A percentile compares a stretch with the other conserved stretches of the same genome.
These are phyloP conservation scores for Syzygium syzygioides DNA, from an alignment of 441 rosid species.

Conservation along the genomic window DNA sequence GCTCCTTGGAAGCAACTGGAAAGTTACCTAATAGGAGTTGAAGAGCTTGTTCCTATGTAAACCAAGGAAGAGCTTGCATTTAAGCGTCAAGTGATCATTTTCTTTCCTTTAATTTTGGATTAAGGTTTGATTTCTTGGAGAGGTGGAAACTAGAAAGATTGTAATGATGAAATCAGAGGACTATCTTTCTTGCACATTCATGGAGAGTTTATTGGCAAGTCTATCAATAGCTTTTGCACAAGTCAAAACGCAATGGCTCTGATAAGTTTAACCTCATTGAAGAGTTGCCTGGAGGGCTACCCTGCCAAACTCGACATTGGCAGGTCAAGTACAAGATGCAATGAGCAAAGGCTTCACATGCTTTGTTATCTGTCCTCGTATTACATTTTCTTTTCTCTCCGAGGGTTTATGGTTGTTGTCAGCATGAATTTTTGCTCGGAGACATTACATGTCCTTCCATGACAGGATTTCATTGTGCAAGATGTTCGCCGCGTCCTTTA, in stretches of 20 bases:
- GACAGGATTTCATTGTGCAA: constrained; percentile 52
- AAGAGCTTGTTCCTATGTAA: neutral
- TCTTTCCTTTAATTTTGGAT: neutral
- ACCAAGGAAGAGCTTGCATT: neutral
- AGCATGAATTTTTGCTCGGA: neutral
- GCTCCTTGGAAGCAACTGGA: neutral
- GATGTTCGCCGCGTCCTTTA: constrained; percentile 43
- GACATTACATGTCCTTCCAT: neutral
- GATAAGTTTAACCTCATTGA: neutral
- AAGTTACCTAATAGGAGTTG: neutral
- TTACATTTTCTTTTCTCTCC: neutral
- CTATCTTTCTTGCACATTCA: neutral
- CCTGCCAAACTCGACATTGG: neutral
- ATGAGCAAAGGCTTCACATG: neutral
- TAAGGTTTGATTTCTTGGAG: neutral
- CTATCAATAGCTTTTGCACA: neutral
- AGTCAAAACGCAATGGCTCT: neutral
- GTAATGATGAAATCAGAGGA: neutral
- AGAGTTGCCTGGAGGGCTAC: neutral
- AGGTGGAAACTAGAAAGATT: neutral
- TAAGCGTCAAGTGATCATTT: neutral
- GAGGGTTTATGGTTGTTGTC: neutral
- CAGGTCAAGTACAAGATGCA: neutral
- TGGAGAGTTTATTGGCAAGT: neutral
- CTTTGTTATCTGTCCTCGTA: neutral